Evolutionary conservation across 352 stramenopile genomes (phyloP).

Genomic region (Pythium coloratum): DNA sequence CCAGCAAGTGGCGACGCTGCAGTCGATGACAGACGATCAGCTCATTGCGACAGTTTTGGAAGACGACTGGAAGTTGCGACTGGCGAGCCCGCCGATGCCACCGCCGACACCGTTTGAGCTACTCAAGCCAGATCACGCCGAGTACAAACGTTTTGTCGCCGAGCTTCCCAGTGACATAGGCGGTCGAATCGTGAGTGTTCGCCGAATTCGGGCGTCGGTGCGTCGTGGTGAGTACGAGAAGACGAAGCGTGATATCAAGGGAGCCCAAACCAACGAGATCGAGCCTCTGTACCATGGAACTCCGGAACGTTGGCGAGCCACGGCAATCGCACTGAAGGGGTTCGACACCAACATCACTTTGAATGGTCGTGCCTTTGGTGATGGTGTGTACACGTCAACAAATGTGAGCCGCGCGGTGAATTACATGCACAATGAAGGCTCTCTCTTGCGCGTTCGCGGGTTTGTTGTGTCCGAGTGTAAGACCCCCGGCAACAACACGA

Average conservation of each 20-base stretch:
- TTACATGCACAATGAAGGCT: constrained; percentile 5
- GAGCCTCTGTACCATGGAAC: constrained; percentile 26
- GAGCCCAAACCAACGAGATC: not conserved
- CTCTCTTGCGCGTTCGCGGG: constrained; percentile 16
- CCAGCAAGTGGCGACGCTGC: not conserved
- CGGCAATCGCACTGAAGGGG: constrained; percentile 27
- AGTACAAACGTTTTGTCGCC: constrained; percentile 10
- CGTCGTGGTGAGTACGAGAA: not conserved
- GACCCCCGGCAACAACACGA: constrained; percentile 11
- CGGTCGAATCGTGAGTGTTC: constrained; percentile 11
- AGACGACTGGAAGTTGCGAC: constrained; percentile 12
- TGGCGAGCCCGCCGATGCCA: constrained; percentile 10
- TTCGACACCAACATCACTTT: constrained; percentile 19
- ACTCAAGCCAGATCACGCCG: not conserved
- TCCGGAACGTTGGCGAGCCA: constrained; percentile 23
- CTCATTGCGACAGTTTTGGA: constrained; percentile 5
- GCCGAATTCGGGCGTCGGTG: not conserved
- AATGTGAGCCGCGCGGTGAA: not conserved
- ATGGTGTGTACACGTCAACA: constrained; percentile 24
- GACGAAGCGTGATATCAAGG: not conserved
- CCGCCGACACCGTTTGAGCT: constrained; percentile 12
- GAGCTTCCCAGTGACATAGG: not conserved
- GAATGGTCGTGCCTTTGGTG: constrained; percentile 10
- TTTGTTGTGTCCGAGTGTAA: constrained; percentile 4
- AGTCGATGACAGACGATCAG: not conserved